phyloP scores from a whole-genome alignment of 345 rosid genomes.

The Garcia nutans region DNA sequence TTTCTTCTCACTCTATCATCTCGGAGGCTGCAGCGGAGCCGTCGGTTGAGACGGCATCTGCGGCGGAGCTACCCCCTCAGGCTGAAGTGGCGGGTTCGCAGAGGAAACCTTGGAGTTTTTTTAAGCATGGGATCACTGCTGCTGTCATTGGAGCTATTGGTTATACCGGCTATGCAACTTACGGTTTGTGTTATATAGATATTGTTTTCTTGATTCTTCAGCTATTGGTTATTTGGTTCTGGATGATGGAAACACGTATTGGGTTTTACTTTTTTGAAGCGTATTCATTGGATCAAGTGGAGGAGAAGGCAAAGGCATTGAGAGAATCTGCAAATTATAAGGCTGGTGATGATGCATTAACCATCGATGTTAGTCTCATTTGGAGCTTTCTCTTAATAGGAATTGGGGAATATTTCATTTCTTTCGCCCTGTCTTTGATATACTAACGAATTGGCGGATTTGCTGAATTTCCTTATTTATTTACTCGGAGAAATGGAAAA shows the following conservation, averaged over 20 bases:
- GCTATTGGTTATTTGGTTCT: not conserved
- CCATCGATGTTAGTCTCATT: conserved; percentile 48
- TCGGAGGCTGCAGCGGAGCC: conserved; percentile 41
- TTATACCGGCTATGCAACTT: conserved; percentile 55
- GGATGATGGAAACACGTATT: not conserved
- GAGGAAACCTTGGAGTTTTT: conserved; percentile 50
- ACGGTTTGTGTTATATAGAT: conserved; percentile 40
- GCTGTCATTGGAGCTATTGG: conserved; percentile 62
- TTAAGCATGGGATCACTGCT: conserved; percentile 52
- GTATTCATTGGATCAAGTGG: conserved; percentile 64
- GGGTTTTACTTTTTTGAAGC: conserved; percentile 39
- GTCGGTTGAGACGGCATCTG: conserved; percentile 24
- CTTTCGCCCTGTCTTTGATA: not conserved
- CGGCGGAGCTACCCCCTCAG: not conserved
- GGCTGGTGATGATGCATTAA: conserved; percentile 40
- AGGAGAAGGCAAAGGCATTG: conserved; percentile 61
- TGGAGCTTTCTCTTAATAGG: conserved; percentile 2
- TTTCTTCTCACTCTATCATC: conserved; percentile 47
- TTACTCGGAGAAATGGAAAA: not conserved
- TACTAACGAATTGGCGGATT: not conserved
- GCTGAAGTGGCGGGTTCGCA: conserved; percentile 10
- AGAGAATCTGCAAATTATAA: conserved; percentile 49
- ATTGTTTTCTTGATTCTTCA: not conserved
- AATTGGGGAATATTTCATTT: not conserved
- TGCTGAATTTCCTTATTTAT: not conserved